Conservation (phyloP, 202 grass and related monocot species). For the Tripidium arundinaceum region DNA sequence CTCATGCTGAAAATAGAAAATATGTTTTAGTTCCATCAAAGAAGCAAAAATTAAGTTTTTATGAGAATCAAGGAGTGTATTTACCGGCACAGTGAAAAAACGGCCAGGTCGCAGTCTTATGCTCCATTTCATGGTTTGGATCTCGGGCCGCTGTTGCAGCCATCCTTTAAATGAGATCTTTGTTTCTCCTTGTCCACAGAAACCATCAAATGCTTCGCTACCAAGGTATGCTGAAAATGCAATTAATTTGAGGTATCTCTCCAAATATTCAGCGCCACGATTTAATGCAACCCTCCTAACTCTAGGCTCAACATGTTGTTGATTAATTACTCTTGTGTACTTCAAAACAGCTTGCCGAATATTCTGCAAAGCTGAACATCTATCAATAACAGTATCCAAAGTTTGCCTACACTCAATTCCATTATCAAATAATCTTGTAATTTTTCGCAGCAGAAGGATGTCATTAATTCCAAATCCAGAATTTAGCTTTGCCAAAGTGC, state of each 20-base stretch:
- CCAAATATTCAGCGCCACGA: constrained; percentile 93
- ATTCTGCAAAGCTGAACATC: constrained; percentile 94
- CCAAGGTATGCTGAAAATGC: constrained; percentile 95
- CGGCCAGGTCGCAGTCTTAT: constrained; percentile 93
- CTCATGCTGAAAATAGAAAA: constrained; percentile 61
- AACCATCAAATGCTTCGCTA: constrained; percentile 93
- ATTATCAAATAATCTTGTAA: constrained; percentile 92
- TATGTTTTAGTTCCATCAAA: constrained; percentile 25
- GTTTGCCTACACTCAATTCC: constrained; percentile 79
- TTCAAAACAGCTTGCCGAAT: constrained; percentile 93
- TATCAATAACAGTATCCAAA: constrained; percentile 88
- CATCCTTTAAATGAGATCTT: constrained; percentile 93
- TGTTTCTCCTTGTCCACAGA: constrained; percentile 73
- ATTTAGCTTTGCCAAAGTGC: constrained; percentile 36
- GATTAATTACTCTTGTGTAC: constrained; percentile 90
- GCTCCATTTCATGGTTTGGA: constrained; percentile 99
- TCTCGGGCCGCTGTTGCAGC: constrained; percentile 81
- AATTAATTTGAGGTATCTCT: constrained; percentile 96
- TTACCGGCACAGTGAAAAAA: constrained; percentile 85
- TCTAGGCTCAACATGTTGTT: constrained; percentile 83
- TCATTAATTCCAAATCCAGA: constrained; percentile 80
- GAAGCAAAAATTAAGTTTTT: constrained; percentile 16
- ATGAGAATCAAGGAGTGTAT: constrained; percentile 41
- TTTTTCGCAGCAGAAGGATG: constrained; percentile 87
- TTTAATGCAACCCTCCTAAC: constrained; percentile 93